Evolutionary conservation across 2,329 filamentous ascomycete species (phyloP), one percentile per base, ranked within the genome.

Genomic region (Penicillium sp.): DNA sequence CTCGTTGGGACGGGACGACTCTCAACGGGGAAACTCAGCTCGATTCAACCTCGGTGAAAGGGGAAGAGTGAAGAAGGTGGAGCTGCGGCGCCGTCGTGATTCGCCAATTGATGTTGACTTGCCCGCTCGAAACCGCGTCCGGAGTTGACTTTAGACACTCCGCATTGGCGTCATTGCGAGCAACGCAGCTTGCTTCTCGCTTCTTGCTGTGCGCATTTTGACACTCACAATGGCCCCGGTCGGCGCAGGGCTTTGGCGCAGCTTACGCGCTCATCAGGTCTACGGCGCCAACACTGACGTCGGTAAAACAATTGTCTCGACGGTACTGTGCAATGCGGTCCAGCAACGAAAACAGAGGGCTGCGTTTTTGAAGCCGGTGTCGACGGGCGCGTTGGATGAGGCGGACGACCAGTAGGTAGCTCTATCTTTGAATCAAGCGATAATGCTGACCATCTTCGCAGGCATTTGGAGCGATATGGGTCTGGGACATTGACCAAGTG

Each of bases 241-340:
- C 36, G 74, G 79, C 33, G 75, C 80, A 36, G 71, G 80, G 33
- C 72, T 89, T 25, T 87, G 82, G 79, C 80, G 82, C 45, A 78
- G 77, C 7, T 71, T 90, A 38, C 79, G 80, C 45, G 74, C 80
- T 9, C 78, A 86, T 53, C 87, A 93, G 64, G 72, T 94, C 25
- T 94, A 86, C 56, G 87, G 87, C 18, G 85, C 87, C 32, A 93
- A 91, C 56, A 93, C 87, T 0, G 80, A 86, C 50, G 86, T 93
- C 17, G 87, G 87, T 49, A 94, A 94, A 71, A 94, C 87, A 0
- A 79, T 94, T 20, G 77, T 89, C 42, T 83, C 84, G 2, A 88
- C 86, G 0, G 65, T 88, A 9, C 71, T 94, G 3, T 84, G 80
- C 61, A 81, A 78, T 47, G 77, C 83, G 7, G 75, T 81, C 3